phyloP scores from a whole-genome alignment of 1,139 yeast genomes.

The Scheffersomyces quercinus region DNA sequence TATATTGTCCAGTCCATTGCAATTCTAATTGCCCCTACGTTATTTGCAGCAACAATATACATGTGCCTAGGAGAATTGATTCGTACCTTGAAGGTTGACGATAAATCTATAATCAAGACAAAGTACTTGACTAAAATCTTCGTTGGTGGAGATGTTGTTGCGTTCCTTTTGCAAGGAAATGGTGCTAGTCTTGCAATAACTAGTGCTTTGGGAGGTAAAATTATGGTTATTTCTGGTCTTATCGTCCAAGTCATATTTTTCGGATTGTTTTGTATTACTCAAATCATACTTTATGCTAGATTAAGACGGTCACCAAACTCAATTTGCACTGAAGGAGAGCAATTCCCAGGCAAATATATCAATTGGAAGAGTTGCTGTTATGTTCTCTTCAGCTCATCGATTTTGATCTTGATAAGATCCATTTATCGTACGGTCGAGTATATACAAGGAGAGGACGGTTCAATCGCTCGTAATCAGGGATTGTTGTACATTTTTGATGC shows the following conservation, averaged over 20 bases:
- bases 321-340: background rate
- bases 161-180: constrained; percentile 40
- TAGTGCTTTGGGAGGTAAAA: constrained; percentile 18
- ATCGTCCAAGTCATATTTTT: constrained; percentile 38
- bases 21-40: constrained; percentile 42
- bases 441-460: constrained; percentile 36
- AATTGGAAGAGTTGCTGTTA: constrained; percentile 13
- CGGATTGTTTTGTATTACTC: constrained; percentile 22
- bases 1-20: constrained; percentile 34
- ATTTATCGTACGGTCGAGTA: constrained; percentile 43
- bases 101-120: constrained; percentile 27
- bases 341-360: constrained; percentile 3
- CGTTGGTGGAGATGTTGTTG: constrained; percentile 42
- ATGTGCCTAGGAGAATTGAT: constrained; percentile 43
- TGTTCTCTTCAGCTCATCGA: constrained; percentile 24
- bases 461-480: too few relatives aligned
- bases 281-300: background rate
- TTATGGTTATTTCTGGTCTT: constrained; percentile 27
- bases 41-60: constrained; percentile 46
- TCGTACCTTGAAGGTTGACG: constrained; percentile 22
- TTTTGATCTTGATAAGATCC: constrained; percentile 40
- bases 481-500: too few relatives aligned
- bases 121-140: constrained; percentile 36
- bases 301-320: too few relatives aligned
- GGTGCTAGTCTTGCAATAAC: constrained; percentile 44